A percentile compares a stretch with the other conserved stretches of the same genome.
phyloP scores from a whole-genome alignment of 441 rosid species.

The Erysimum cheiri region DNA sequence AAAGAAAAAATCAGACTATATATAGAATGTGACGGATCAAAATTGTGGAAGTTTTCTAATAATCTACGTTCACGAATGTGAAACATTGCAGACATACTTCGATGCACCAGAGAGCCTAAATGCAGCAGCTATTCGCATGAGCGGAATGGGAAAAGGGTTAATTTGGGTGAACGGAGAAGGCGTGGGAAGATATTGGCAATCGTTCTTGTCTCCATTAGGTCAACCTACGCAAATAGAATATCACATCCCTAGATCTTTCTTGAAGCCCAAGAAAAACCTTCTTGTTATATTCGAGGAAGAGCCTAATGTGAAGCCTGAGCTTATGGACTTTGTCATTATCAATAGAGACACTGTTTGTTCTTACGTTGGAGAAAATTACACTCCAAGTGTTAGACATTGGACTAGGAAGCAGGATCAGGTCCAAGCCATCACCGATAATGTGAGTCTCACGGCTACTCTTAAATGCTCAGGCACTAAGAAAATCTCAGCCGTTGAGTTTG shows the following conservation, averaged over 20 bases:
- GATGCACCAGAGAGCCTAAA: slow-evolving; percentile 67
- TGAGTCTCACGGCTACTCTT: slow-evolving; percentile 46
- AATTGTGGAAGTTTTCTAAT: not conserved
- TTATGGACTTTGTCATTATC: slow-evolving; percentile 45
- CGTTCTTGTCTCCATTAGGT: slow-evolving; percentile 70
- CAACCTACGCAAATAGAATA: slow-evolving; percentile 71
- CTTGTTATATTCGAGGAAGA: slow-evolving; percentile 59
- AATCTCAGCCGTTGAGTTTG: slow-evolving; percentile 49
- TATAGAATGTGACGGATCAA: not conserved
- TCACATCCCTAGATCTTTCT: slow-evolving; percentile 53
- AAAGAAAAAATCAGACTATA: not conserved
- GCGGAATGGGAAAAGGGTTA: slow-evolving; percentile 74
- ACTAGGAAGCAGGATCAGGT: slow-evolving; percentile 36
- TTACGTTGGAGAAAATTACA: slow-evolving; percentile 45
- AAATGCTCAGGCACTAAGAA: slow-evolving; percentile 45
- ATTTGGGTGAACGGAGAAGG: slow-evolving; percentile 78
- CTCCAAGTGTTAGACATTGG: slow-evolving; percentile 43
- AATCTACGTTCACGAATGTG: not conserved
- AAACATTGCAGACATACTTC: slow-evolving; percentile 52
- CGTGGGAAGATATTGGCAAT: slow-evolving; percentile 83
- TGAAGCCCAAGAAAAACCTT: slow-evolving; percentile 52
- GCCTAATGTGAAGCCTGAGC: slow-evolving; percentile 48
- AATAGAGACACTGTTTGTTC: slow-evolving; percentile 54
- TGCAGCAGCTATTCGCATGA: slow-evolving; percentile 59
- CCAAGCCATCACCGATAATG: slow-evolving; percentile 28